These are phyloP conservation scores for Phylloporus scabripes DNA, from an alignment of 768 basidiomycete species.

Conservation along the genomic window DNA sequence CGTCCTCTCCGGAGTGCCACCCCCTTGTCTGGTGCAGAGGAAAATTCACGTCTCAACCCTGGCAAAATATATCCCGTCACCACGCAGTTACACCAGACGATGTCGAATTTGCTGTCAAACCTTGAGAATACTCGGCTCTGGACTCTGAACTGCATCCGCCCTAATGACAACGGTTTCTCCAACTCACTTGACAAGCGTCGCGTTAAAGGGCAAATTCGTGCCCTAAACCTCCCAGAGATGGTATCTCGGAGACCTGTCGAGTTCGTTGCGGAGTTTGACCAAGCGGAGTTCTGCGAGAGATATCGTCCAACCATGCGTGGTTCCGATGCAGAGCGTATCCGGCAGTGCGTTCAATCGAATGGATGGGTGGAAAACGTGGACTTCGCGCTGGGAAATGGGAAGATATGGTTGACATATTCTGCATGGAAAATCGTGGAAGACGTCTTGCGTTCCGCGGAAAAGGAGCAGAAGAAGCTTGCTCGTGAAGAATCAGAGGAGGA, in stretches of 20 bases:
- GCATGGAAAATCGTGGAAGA: slow-evolving; percentile 63
- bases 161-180: slow-evolving; percentile 58
- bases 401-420: slow-evolving; percentile 50
- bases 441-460: slow-evolving; percentile 45
- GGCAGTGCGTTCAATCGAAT: slow-evolving; percentile 44
- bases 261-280: slow-evolving; percentile 45
- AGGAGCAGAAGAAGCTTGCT: slow-evolving; percentile 39
- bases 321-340: slow-evolving; percentile 42
- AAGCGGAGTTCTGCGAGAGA: slow-evolving; percentile 46
- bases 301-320: slow-evolving; percentile 49
- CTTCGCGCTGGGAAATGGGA: slow-evolving; percentile 47
- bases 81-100: slow-evolving; percentile 50
- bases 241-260: slow-evolving; percentile 46
- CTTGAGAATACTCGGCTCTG: slow-evolving; percentile 46
- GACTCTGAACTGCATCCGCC: slow-evolving; percentile 57
- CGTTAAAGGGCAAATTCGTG: slow-evolving; percentile 52
- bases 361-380: slow-evolving; percentile 53
- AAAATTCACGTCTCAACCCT: slow-evolving; percentile 42
- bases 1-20: slow-evolving; percentile 49
- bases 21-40: slow-evolving; percentile 26
- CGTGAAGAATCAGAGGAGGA: slow-evolving; percentile 42
- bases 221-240: slow-evolving; percentile 49
- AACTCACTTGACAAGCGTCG: slow-evolving; percentile 61
- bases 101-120: slow-evolving; percentile 43
- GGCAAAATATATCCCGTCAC: slow-evolving; percentile 53